Evolutionary conservation across 495 filamentous ascomycete genomes (phyloP).

Genomic region (Hypoxylon fuscum): DNA sequence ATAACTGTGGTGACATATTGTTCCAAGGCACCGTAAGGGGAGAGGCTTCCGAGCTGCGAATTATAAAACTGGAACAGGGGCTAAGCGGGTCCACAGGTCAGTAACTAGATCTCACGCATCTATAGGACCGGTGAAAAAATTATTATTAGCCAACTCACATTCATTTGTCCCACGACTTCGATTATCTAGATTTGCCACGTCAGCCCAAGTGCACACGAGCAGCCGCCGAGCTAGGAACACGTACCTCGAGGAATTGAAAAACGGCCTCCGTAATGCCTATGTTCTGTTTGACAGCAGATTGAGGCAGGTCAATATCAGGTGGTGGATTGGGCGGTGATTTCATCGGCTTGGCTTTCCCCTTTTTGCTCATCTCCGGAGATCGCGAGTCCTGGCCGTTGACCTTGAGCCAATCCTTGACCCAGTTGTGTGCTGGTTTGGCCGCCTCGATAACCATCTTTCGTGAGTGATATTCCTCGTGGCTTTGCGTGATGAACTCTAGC

Average conservation of each 20-base stretch:
- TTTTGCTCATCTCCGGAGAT: constrained; percentile 78
- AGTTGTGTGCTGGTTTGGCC: constrained; percentile 61
- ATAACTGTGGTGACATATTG: constrained; percentile 63
- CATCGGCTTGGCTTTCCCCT: constrained; percentile 62
- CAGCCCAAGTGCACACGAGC: background rate
- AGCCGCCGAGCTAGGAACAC: constrained; percentile 1
- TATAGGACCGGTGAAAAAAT: background rate
- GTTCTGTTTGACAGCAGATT: constrained; percentile 67
- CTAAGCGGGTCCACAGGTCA: constrained; percentile 22
- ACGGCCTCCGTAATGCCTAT: constrained; percentile 69
- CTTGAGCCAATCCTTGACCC: constrained; percentile 64
- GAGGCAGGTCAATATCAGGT: constrained; percentile 67
- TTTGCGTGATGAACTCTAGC: constrained; percentile 70
- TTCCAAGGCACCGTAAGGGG: constrained; percentile 68
- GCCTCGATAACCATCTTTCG: constrained; percentile 63
- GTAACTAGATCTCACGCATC: background rate
- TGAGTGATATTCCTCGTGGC: constrained; percentile 75
- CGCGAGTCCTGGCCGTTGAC: constrained; percentile 67
- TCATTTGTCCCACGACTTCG: constrained; percentile 80
- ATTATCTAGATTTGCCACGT: constrained; percentile 61
- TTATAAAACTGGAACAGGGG: constrained; percentile 70
- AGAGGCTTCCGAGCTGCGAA: constrained; percentile 59
- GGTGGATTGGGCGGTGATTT: constrained; percentile 61
- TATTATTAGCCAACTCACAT: constrained; percentile 38
- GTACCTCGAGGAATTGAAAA: constrained; percentile 75